Conservation (phyloP, 1,284 basidiomycete genomes). For the Cryptococcus wingfieldii region DNA sequence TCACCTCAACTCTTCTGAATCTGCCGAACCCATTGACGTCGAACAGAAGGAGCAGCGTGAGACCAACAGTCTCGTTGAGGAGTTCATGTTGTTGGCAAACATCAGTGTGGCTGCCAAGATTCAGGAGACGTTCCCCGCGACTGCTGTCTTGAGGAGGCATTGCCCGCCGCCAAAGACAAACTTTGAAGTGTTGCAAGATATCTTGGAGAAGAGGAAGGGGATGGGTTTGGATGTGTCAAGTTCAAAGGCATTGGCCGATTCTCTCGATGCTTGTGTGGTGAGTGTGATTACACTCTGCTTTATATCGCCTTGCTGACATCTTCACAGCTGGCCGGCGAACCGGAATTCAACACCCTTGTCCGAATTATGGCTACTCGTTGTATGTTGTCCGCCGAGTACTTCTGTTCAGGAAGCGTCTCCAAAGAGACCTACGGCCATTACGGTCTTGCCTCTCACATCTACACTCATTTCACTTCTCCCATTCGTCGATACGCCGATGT, state of each 20-base stretch:
- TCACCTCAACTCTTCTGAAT: conserved; percentile 85
- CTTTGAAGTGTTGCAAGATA: conserved; percentile 94
- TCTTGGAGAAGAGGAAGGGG: conserved; percentile 79
- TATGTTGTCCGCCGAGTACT: conserved; percentile 98
- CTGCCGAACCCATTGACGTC: conserved; percentile 92
- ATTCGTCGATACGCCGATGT: conserved; percentile 95
- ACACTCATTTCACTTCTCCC: conserved; percentile 95
- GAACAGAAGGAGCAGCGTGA: conserved; percentile 91
- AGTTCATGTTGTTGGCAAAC: conserved; percentile 98
- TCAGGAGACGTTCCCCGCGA: conserved; percentile 91
- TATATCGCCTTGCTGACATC: background rate
- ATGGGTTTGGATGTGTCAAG: conserved; percentile 86
- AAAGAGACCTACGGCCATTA: conserved; percentile 95
- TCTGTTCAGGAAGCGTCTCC: conserved; percentile 89
- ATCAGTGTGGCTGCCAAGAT: conserved; percentile 89
- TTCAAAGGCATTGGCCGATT: conserved; percentile 84
- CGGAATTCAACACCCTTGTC: conserved; percentile 94
- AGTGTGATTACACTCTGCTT: conserved; percentile 35
- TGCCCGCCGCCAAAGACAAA: conserved; percentile 86
- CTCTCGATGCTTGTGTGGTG: conserved; percentile 82
- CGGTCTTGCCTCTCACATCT: conserved; percentile 91
- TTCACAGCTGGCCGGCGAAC: conserved; percentile 65
- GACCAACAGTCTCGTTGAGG: conserved; percentile 96
- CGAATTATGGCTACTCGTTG: conserved; percentile 99
- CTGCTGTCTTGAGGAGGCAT: conserved; percentile 96